These are phyloP conservation scores for Aspergillus saccharolyticus DNA, from an alignment of 495 filamentous ascomycete genomes.

Conservation along the genomic window DNA sequence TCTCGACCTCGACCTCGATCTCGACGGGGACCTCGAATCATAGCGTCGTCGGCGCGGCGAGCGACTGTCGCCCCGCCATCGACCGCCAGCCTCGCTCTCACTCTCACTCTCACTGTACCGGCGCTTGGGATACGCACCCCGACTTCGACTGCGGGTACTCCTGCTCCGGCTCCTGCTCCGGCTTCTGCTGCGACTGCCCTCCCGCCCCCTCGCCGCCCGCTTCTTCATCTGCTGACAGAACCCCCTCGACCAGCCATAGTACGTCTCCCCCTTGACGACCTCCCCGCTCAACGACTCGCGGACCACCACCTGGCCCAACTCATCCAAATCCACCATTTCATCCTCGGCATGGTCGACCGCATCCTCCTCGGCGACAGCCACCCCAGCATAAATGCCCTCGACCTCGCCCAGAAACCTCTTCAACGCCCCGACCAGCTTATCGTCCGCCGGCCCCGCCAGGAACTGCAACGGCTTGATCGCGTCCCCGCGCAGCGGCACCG, in stretches of 20 bases:
- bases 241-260: slow-evolving; percentile 78
- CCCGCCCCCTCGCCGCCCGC: slow-evolving; percentile 34
- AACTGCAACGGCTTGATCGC: slow-evolving; percentile 72
- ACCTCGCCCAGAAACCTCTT: slow-evolving; percentile 64
- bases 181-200: slow-evolving; percentile 20
- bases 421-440: slow-evolving; percentile 57
- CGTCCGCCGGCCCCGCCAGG: slow-evolving; percentile 64
- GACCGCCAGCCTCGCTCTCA: slow-evolving; percentile 26
- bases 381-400: slow-evolving; percentile 51
- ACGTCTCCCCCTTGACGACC: slow-evolving; percentile 58
- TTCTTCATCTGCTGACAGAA: slow-evolving; percentile 82
- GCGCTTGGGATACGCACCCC: slow-evolving; percentile 22
- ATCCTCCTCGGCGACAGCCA: slow-evolving; percentile 19
- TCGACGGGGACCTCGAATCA: slow-evolving; percentile 14
- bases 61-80: slow-evolving; percentile 20
- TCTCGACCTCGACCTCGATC: slow-evolving; percentile 27
- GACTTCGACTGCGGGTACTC: slow-evolving; percentile 33
- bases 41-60: slow-evolving; percentile 16
- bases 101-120: slow-evolving; percentile 48
- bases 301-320: slow-evolving; percentile 64
- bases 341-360: slow-evolving; percentile 36
- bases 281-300: slow-evolving; percentile 58
- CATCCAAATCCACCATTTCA: slow-evolving; percentile 56
- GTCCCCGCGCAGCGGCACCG: slow-evolving; percentile 63
- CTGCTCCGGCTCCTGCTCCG: slow-evolving; percentile 33